Base-by-base conservation (phyloP, 148 eudicot species). In the Silene latifolia region DNA sequence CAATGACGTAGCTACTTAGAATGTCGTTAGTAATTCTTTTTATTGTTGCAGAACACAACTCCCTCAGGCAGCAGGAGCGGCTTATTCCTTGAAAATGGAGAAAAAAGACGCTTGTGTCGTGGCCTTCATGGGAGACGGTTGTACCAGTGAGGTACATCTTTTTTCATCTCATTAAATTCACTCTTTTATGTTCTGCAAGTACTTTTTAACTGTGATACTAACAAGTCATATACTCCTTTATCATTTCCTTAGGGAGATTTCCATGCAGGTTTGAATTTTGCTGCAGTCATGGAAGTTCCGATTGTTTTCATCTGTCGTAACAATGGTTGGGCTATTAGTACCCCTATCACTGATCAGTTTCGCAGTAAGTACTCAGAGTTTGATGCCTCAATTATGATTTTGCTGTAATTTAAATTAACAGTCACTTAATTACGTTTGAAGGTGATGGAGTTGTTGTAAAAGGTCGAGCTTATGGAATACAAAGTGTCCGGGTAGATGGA, bases 241-340 rank as follows among this genome's bases (percentile, higher is more conserved):
- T 53, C 12, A 65, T 63, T 0, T 1, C 4, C 35, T 24, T 64
- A 93, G 97, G 98, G 96, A 63, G 98, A 94, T 79, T 94, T 91
- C 88, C 98, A 94, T 81, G 98, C 97, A 77, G 91, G 86, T 47
- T 4, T 94, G 79, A 94, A 94, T 71, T 94, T 94, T 76, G 98
- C 97, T 6, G 98, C 98, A 60, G 98, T 94, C 25, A 77, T 86
- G 88, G 97, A 94, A 53, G 98, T 85, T 10, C 98, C 98, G 0
- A 83, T 91, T 25, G 85, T 94, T 76, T 87, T 94, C 65, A 74
- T 94, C 17, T 94, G 98, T 80, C 91, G 98, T 53, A 94, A 94
- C 87, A 94, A 94, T 84, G 98, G 98, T 73, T 94, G 97, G 95
- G 98, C 98, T 54, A 94, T 94, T 60, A 94, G 98, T 80, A 94